Conservation (phyloP, 495 filamentous ascomycete genomes). For the Penicillium crystallinum region DNA sequence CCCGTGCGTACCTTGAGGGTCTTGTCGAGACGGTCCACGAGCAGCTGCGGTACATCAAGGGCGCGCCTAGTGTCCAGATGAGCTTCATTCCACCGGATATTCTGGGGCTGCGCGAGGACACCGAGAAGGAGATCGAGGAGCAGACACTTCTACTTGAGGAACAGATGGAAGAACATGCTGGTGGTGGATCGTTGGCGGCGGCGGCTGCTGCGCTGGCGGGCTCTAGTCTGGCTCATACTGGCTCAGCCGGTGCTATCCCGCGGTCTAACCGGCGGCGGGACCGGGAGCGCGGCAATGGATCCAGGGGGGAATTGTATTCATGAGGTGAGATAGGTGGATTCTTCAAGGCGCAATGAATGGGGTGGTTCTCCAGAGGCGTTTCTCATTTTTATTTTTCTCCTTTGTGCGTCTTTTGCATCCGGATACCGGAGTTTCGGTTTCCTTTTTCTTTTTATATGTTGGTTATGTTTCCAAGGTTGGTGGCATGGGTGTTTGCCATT, state of each 20-base stretch:
- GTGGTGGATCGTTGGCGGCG: slow-evolving; percentile 17
- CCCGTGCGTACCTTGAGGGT: slow-evolving; percentile 64
- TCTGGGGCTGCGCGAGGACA: slow-evolving; percentile 65
- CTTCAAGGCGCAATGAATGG: neutral
- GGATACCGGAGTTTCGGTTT: slow-evolving; percentile 8
- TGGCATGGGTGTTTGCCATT: slow-evolving; percentile 1
- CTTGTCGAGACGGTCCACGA: slow-evolving; percentile 72
- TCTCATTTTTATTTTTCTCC: neutral
- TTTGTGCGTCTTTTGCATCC: neutral
- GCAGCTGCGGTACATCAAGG: slow-evolving; percentile 78
- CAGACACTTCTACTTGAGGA: slow-evolving; percentile 59
- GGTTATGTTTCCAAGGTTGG: too few relatives aligned
- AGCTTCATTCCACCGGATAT: slow-evolving; percentile 75
- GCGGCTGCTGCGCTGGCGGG: slow-evolving; percentile 3
- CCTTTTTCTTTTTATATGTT: slow-evolving; percentile 3
- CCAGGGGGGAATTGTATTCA: slow-evolving; percentile 40
- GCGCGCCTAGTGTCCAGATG: slow-evolving; percentile 83
- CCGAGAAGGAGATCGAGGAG: slow-evolving; percentile 72
- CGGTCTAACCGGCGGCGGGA: slow-evolving; percentile 33
- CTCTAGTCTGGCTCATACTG: slow-evolving; percentile 5
- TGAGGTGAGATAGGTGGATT: slow-evolving; percentile 1
- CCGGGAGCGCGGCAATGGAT: slow-evolving; percentile 38
- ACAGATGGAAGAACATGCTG: slow-evolving; percentile 39
- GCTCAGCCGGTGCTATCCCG: slow-evolving; percentile 21
- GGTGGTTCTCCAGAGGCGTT: neutral